Conservation (phyloP, 2,329 filamentous ascomycete species). For the Aspergillus neotritici region DNA sequence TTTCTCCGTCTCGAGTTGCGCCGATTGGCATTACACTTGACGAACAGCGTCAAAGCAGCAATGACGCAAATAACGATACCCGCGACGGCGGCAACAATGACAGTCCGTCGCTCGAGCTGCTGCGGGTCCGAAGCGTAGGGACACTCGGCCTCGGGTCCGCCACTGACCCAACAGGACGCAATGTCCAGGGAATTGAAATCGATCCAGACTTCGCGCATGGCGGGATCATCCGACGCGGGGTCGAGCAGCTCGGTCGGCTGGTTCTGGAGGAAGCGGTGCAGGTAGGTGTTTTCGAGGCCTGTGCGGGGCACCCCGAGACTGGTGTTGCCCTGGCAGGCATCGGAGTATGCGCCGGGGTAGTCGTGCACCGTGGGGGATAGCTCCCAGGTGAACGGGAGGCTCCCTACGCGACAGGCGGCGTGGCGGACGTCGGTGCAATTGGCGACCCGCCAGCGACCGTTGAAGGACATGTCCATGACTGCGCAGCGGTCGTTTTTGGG, state of each 20-base stretch:
- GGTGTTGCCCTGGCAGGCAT: constrained; percentile 46
- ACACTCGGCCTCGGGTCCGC: constrained; percentile 52
- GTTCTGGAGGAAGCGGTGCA: constrained; percentile 42
- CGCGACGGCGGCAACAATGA: constrained; percentile 58
- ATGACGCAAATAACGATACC: constrained; percentile 58
- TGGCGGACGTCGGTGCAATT: constrained; percentile 50
- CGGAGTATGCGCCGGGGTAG: constrained; percentile 41
- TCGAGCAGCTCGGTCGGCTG: constrained; percentile 23
- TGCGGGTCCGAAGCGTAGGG: constrained; percentile 49
- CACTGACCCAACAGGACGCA: constrained; percentile 56
- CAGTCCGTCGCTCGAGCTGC: constrained; percentile 41
- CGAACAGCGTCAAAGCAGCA: constrained; percentile 56
- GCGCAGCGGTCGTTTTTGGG: constrained; percentile 50
- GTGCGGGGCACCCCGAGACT: constrained; percentile 55
- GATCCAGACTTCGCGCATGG: constrained; percentile 46
- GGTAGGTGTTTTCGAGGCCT: constrained; percentile 57
- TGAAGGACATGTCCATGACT: constrained; percentile 43
- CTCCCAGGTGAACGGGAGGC: constrained; percentile 54
- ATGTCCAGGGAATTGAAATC: constrained; percentile 57
- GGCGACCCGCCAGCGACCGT: constrained; percentile 54
- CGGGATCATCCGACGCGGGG: constrained; percentile 21
- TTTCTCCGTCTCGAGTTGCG: constrained; percentile 47
- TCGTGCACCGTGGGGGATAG: constrained; percentile 41
- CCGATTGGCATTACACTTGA: constrained; percentile 60
- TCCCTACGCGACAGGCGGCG: constrained; percentile 52